Evolutionary conservation across 331 rosid genomes (phyloP), one percentile per base, ranked within the genome.

Genomic region (Spiraea crenata): DNA sequence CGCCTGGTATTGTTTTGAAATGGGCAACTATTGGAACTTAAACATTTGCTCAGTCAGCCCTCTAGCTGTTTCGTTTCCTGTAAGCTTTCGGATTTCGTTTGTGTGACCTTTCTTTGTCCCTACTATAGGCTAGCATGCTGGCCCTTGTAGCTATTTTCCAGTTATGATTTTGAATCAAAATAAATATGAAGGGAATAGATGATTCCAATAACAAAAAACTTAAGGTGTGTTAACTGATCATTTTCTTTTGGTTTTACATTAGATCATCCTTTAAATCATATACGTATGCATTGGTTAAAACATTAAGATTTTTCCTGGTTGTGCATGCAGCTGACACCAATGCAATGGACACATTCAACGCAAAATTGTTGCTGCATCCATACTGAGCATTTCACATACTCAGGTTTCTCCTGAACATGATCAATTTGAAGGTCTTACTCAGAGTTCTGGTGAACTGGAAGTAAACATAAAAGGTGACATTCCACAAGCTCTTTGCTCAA

Each of bases 291-390:
- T 56, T 48, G 64, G 7, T 49, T 8, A 19, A 59, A 63, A 63
- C 51, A 42, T 17, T 66, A 42, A 17, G 14, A 56, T 55, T 17
- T 16, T 56, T 65, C 51, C 60, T 45, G 25, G 40, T 57, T 39
- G 37, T 65, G 20, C 63, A 74, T 74, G 77, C 73, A 74, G 78
- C 65, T 74, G 47, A 65, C 46, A 47, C 19, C 59, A 57, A 37
- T n/a, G n/a, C n/a, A n/a, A 37, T 20, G 78, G 42, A 57, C 51
- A 46, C 57, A 39, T 20, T 58, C 42, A 13, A 58, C 16, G 39
- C 45, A 39, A 60, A 16, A 12, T 3, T 46, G 57, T 65, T 38
- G 19, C 57, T 56, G 44, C 39, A 15, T 57, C 59, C 34, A 4
- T 37, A 47, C 7, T 46, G 57, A 41, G 73, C 73, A 45, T 67